These are phyloP conservation scores for Vitis cinerea DNA, from an alignment of 164 flowering plant species.

Conservation along the genomic window DNA sequence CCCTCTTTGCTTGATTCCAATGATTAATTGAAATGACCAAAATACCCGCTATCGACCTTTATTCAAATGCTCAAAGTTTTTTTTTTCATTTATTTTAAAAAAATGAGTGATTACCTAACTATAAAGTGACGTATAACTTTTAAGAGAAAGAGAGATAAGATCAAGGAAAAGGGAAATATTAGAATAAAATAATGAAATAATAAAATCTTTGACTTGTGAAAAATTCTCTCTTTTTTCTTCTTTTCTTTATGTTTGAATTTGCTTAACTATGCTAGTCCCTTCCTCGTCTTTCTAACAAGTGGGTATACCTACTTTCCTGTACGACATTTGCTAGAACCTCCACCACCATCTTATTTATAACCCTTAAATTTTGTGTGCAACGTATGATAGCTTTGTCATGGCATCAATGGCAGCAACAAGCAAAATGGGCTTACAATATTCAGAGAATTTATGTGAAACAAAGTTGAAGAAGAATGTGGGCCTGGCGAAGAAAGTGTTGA, in stretches of 20 bases:
- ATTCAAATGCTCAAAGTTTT: too few relatives aligned
- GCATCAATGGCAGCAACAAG: slow-evolving; percentile 20
- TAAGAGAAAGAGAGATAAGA: too few relatives aligned
- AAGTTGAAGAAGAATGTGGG: slow-evolving; percentile 5
- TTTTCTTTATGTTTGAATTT: too few relatives aligned
- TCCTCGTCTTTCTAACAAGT: background rate
- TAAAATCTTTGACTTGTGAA: background rate
- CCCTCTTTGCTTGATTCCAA: too few relatives aligned
- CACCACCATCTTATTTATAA: background rate
- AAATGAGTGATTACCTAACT: too few relatives aligned
- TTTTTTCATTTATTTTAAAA: too few relatives aligned
- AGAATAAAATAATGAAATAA: too few relatives aligned
- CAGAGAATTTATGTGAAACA: slow-evolving; percentile 5
- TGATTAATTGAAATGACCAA: too few relatives aligned
- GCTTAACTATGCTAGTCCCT: background rate
- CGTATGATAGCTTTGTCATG: slow-evolving; percentile 4
- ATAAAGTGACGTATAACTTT: too few relatives aligned
- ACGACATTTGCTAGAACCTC: background rate
- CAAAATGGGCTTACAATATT: background rate
- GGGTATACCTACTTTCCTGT: slow-evolving; percentile 16
- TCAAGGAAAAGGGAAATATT: too few relatives aligned
- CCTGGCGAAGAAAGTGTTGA: background rate
- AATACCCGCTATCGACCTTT: too few relatives aligned
- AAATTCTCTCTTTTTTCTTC: too few relatives aligned
- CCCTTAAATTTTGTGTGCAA: background rate